Conservation (phyloP, 352 stramenopile genomes). For the Pythium chondricola region DNA sequence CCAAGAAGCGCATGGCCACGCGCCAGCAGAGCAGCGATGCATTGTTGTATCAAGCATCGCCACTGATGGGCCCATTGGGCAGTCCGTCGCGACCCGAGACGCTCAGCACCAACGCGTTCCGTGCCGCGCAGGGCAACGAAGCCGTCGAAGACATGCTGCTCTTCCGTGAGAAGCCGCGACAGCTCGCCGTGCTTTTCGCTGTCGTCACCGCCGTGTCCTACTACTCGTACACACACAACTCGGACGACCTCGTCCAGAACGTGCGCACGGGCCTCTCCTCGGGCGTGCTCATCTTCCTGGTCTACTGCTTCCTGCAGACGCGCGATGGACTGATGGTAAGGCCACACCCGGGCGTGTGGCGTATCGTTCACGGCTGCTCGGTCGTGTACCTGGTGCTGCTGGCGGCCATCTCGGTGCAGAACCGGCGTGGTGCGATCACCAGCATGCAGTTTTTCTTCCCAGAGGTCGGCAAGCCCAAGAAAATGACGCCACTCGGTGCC, state of each 20-base stretch:
- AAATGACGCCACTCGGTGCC: conserved; percentile 15
- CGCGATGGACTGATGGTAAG: conserved; percentile 72
- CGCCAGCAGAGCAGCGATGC: conserved; percentile 16
- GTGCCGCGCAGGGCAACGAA: conserved; percentile 41
- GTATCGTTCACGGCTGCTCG: conserved; percentile 71
- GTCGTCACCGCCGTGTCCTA: conserved; percentile 61
- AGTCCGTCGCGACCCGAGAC: conserved; percentile 8
- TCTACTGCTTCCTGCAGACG: conserved; percentile 84
- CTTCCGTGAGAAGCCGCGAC: conserved; percentile 73
- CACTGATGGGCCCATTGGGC: conserved; percentile 1
- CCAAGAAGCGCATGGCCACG: conserved; percentile 21
- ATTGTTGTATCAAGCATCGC: background rate
- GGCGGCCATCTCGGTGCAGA: conserved; percentile 64
- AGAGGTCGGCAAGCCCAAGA: conserved; percentile 46
- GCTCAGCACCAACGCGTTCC: conserved; percentile 46
- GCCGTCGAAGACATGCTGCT: conserved; percentile 57
- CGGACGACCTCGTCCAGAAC: conserved; percentile 56
- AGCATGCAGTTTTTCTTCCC: conserved; percentile 75
- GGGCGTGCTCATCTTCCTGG: conserved; percentile 72
- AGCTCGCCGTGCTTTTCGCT: conserved; percentile 61
- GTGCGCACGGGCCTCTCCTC: conserved; percentile 55
- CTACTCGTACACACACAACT: conserved; percentile 81
- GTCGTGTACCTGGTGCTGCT: conserved; percentile 75
- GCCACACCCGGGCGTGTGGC: conserved; percentile 71
- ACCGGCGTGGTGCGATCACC: conserved; percentile 45